These are phyloP conservation scores for Pseudophaeomoniella oleicola DNA, from an alignment of 2,329 filamentous ascomycete genomes.

Conservation along the genomic window DNA sequence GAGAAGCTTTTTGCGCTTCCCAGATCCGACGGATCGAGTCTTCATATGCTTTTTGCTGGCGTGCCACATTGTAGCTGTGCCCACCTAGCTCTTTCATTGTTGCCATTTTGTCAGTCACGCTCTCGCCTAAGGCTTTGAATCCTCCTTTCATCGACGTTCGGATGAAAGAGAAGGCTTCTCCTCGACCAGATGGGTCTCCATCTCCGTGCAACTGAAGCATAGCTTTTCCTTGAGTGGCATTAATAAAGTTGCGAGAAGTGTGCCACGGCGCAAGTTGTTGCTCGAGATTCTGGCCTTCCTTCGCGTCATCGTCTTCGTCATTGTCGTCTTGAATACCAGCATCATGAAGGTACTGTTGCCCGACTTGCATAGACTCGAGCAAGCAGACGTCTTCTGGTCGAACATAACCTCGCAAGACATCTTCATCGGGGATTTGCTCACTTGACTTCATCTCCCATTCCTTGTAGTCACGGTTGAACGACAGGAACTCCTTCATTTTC, in stretches of 20 bases:
- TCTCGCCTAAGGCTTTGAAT: conserved; percentile 80
- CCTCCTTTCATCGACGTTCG: conserved; percentile 98
- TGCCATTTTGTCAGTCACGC: conserved; percentile 73
- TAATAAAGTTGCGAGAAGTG: conserved; percentile 89
- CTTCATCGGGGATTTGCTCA: conserved; percentile 66
- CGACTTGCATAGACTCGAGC: conserved; percentile 92
- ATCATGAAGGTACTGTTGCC: conserved; percentile 78
- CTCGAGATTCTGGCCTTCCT: conserved; percentile 62
- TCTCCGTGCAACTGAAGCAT: conserved; percentile 93
- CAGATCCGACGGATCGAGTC: conserved; percentile 85
- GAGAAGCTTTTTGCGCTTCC: conserved; percentile 68
- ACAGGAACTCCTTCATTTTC: conserved; percentile 92
- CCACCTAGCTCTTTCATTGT: conserved; percentile 67
- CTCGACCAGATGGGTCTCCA: conserved; percentile 85
- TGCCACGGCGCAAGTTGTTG: conserved; percentile 92
- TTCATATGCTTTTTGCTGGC: conserved; percentile 84
- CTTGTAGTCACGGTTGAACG: conserved; percentile 75
- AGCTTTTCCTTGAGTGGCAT: conserved; percentile 85
- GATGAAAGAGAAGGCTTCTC: conserved; percentile 91
- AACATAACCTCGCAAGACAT: conserved; percentile 71
- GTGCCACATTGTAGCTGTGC: conserved; percentile 93
- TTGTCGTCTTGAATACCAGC: conserved; percentile 64
- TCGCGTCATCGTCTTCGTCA: conserved; percentile 50
- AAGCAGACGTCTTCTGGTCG: conserved; percentile 91
- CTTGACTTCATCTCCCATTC: conserved; percentile 67